phyloP scores from a whole-genome alignment of 352 stramenopile genomes.

The Saprolegnia parasitica region DNA sequence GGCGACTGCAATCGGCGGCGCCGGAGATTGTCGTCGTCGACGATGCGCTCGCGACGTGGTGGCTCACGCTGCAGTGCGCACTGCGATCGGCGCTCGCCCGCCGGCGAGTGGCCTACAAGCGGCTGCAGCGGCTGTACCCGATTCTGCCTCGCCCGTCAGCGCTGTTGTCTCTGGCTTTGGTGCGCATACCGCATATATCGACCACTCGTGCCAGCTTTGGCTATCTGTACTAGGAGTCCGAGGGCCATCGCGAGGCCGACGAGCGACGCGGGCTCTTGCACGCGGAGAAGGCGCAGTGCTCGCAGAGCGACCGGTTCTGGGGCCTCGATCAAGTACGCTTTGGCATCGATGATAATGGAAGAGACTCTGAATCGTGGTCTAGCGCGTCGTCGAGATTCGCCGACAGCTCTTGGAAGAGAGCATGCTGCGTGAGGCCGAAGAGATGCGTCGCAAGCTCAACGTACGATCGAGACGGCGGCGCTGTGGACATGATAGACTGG shows the following conservation, averaged over 20 bases:
- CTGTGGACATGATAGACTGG: too few species aligned
- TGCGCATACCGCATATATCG: not conserved
- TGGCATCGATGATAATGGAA: not conserved
- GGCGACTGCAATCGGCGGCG: too few species aligned
- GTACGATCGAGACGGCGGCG: not conserved
- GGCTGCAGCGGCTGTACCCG: not conserved
- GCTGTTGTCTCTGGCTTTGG: not conserved
- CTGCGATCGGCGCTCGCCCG: slow-evolving; percentile 14
- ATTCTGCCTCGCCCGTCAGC: not conserved
- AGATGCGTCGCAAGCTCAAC: slow-evolving; percentile 14
- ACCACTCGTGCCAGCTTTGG: not conserved
- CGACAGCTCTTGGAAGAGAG: slow-evolving; percentile 16
- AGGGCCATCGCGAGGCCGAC: slow-evolving; percentile 22
- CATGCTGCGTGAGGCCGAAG: slow-evolving; percentile 22
- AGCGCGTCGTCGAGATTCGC: slow-evolving; percentile 10
- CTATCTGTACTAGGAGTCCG: not conserved
- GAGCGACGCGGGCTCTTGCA: slow-evolving; percentile 10
- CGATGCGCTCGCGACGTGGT: slow-evolving; percentile 7
- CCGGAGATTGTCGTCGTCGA: not conserved
- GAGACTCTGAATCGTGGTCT: too few species aligned
- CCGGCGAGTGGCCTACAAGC: not conserved
- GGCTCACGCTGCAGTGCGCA: slow-evolving; percentile 21
- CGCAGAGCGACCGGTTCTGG: slow-evolving; percentile 20
- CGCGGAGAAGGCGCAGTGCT: not conserved
- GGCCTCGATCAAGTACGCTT: slow-evolving; percentile 20